Conservation (phyloP, 208 protist genomes). For the Trypanosoma theileri region DNA sequence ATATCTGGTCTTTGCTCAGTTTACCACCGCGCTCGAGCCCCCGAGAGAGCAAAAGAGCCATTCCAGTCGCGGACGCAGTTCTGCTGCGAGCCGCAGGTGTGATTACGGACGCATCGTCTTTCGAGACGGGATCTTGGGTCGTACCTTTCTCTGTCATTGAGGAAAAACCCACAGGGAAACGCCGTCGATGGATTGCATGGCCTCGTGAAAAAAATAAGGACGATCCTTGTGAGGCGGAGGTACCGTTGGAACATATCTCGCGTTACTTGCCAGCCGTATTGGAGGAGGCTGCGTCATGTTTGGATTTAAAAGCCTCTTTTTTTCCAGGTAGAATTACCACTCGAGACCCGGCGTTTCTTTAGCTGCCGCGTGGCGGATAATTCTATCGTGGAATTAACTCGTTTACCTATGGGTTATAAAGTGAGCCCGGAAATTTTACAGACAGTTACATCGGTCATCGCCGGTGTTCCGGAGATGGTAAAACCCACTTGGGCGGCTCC, state of each 20-base stretch:
- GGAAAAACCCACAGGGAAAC: neutral
- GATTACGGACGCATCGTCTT: neutral
- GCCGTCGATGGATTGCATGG: neutral
- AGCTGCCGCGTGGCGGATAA: conserved; percentile 1
- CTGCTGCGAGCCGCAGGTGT: neutral
- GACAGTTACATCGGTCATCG: conserved; percentile 19
- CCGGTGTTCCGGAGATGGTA: conserved; percentile 20
- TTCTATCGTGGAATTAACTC: conserved; percentile 19
- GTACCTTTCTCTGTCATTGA: conserved; percentile 2
- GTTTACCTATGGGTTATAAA: conserved; percentile 29
- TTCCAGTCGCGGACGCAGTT: neutral
- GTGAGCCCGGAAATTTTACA: conserved; percentile 35
- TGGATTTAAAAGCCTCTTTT: too few species aligned
- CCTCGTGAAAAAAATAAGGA: neutral
- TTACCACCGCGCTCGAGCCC: neutral
- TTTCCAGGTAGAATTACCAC: too few species aligned
- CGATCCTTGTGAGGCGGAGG: neutral
- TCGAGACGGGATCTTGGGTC: neutral
- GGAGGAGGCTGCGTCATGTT: too few species aligned
- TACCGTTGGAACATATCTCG: too few species aligned
- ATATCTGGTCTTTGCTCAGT: neutral
- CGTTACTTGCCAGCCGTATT: too few species aligned
- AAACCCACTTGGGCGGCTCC: neutral
- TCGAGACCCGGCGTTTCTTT: neutral
- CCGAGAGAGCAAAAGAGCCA: neutral